Evolutionary conservation across 1,139 yeast genomes (phyloP).

Genomic region (Magnusiomyces ingens): DNA sequence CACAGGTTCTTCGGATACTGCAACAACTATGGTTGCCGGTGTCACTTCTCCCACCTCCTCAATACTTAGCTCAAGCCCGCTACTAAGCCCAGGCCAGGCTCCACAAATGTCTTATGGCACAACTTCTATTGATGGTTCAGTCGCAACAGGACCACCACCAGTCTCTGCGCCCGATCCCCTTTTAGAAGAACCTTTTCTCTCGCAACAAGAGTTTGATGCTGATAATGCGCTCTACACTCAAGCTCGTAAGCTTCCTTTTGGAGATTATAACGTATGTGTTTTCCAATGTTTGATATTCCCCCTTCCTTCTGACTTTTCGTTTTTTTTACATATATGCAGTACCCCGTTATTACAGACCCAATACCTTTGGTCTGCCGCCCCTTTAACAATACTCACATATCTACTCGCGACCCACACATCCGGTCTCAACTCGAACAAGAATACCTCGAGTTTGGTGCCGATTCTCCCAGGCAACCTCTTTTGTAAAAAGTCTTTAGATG

Average conservation of each 20-base stretch:
- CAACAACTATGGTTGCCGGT: not conserved
- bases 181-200: not conserved
- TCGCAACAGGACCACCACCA: not conserved
- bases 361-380: conserved; percentile 36
- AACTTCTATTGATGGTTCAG: not conserved
- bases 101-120: not conserved
- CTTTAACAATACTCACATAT: conserved; percentile 18
- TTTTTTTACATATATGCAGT: conserved; percentile 20
- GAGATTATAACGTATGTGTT: conserved; percentile 40
- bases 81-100: not conserved
- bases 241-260: conserved; percentile 43
- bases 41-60: not conserved
- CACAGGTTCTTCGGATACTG: not conserved
- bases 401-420: conserved; percentile 12
- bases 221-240: conserved; percentile 40
- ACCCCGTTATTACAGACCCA: conserved; percentile 50
- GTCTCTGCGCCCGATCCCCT: not conserved
- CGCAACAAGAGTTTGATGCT: conserved; percentile 32
- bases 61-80: not conserved
- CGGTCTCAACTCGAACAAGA: conserved; percentile 12
- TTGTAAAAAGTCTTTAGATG: not conserved
- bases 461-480: not conserved
- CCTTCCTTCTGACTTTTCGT: not conserved
- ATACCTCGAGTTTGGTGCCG: conserved; percentile 12
- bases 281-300: not conserved